Base-by-base conservation (phyloP, 306 rosid species). In the Cercis canadensis region DNA sequence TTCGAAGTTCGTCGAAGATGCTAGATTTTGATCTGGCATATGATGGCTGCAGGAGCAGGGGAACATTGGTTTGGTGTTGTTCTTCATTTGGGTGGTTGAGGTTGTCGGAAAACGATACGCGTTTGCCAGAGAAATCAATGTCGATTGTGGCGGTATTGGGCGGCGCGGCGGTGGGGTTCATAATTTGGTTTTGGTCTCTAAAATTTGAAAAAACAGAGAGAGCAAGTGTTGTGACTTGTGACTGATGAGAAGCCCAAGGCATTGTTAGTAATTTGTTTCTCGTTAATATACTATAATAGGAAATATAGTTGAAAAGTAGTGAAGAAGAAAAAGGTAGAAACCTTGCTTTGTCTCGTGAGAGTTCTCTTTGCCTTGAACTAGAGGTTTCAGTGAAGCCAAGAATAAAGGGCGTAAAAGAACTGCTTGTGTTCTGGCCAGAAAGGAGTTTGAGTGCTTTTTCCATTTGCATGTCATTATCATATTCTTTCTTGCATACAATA, bases 1-100 rank as follows among this genome's bases (percentile, higher is more conserved):
- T 79, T 70, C 71, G 60, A 0, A 94, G 88, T 40, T 90, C 97
- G 32, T 94, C 95, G 13, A 11, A 75, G 62, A 62, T 78, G 4
- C 78, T 18, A 2, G 87, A 82, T 41, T 86, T 87, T 37, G 93
- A 82, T 79, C 88, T 76, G 1, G 80, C 74, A 50, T 86, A 78
- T 5, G 86, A 71, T 67, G 92, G 88, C 39, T 83, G 90, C 13
- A 72, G 78, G 16, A 94, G 94, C 52, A 94, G 65, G 16, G 97
- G 97, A 17, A 72, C 65, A 47, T 43, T 71, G 11, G 60, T 39
- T 10, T 65, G 56, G 44, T 72, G 44, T 12, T 61, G 52, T 2
- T 59, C 57, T 18, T 68, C 50, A 1, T 56, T 21, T 2, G 61
- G 39, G 17, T 13, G 12, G 79, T 15, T 1, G 57, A 24, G 29